Percentiles rank a stretch among this genome's conserved stretches.
Conservation (phyloP, 179 eudicot species). For the Beta lomatogona region DNA sequence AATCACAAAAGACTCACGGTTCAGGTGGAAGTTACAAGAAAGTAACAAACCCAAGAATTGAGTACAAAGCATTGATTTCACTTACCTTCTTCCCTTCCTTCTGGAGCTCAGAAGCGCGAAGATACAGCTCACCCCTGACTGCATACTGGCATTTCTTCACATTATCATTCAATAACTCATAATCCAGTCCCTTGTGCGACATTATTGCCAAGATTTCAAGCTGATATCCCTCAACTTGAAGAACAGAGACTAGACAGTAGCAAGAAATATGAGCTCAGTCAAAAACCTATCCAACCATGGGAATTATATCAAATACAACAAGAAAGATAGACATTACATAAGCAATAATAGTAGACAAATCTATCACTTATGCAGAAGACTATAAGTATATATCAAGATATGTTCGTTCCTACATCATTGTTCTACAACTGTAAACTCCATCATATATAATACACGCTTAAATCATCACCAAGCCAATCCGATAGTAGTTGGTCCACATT, state of each 20-base stretch:
- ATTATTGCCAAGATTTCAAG: conserved; percentile 34
- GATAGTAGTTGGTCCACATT: background rate
- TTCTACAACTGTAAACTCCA: background rate
- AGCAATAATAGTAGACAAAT: background rate
- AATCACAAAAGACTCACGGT: background rate
- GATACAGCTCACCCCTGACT: conserved; percentile 98
- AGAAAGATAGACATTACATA: background rate
- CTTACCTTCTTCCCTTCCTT: conserved; percentile 95
- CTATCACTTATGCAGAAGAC: background rate
- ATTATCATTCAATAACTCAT: conserved; percentile 83
- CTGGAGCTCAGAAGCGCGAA: conserved; percentile 98
- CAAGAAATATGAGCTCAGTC: conserved; percentile 24
- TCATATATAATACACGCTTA: background rate
- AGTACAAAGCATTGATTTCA: background rate
- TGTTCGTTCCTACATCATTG: background rate
- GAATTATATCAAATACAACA: background rate
- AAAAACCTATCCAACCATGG: conserved; percentile 25
- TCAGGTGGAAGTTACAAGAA: background rate
- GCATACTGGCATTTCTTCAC: conserved; percentile 96
- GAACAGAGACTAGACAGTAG: conserved; percentile 17
- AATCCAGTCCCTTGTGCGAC: conserved; percentile 74
- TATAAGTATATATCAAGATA: background rate
- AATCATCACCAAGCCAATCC: background rate
- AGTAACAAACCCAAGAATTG: background rate
- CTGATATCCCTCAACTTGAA: conserved; percentile 24